phyloP scores from a whole-genome alignment of 768 basidiomycete genomes.

The Russula compacta region DNA sequence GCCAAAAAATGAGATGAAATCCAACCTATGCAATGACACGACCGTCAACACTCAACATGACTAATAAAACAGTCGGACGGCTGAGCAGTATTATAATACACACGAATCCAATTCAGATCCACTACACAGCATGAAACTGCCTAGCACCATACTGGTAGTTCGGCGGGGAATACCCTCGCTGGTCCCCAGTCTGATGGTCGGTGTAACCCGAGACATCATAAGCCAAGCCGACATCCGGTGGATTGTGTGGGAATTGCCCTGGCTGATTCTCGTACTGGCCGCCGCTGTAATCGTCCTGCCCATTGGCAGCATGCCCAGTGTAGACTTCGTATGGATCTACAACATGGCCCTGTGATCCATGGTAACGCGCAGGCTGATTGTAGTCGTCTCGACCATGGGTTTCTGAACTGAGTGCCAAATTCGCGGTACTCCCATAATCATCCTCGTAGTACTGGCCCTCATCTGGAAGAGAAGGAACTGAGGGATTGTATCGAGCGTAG shows the following conservation, averaged over 20 bases:
- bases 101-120: background rate
- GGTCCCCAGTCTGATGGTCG: background rate
- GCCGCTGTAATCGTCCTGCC: background rate
- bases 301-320: slow-evolving; percentile 4
- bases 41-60: background rate
- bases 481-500: slow-evolving; percentile 50
- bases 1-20: background rate
- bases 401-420: slow-evolving; percentile 51
- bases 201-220: background rate
- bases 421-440: slow-evolving; percentile 55
- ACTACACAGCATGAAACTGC: slow-evolving; percentile 9
- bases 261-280: background rate
- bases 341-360: slow-evolving; percentile 18
- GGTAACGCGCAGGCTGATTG: background rate
- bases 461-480: slow-evolving; percentile 48
- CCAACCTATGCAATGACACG: background rate
- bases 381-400: slow-evolving; percentile 39
- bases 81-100: slow-evolving; percentile 3
- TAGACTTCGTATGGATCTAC: slow-evolving; percentile 50
- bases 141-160: background rate
- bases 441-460: slow-evolving; percentile 49
- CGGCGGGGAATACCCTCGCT: background rate
- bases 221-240: background rate
- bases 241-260: background rate
- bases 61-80: background rate